phyloP scores from a whole-genome alignment of 768 basidiomycete species.

The Boletus rex-veris region DNA sequence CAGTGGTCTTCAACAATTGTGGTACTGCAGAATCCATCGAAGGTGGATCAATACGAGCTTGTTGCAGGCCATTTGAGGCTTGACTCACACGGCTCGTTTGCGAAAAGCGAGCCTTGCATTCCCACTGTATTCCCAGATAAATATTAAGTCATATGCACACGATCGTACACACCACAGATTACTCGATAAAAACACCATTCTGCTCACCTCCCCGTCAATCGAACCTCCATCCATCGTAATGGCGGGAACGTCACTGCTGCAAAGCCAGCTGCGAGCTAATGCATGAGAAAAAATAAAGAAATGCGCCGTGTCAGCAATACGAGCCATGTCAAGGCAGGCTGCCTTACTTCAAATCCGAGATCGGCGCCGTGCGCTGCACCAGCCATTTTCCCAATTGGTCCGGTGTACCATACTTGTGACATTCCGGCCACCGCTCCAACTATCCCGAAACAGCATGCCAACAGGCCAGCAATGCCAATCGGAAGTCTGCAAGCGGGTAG shows the following conservation, averaged over 20 bases:
- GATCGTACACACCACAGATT: not conserved
- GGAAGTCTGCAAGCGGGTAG: conserved; percentile 35
- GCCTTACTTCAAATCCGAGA: conserved; percentile 49
- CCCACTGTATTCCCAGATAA: too few relatives aligned
- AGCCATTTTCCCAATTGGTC: conserved; percentile 43
- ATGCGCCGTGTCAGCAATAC: not conserved
- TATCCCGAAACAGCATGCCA: conserved; percentile 45
- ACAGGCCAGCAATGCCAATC: conserved; percentile 44
- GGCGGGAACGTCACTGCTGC: conserved; percentile 45
- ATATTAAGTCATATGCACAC: too few relatives aligned
- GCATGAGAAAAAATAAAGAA: not conserved
- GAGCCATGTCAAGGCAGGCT: too few relatives aligned
- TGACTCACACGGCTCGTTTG: too few relatives aligned
- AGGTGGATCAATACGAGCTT: too few relatives aligned
- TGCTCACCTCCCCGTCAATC: conserved; percentile 36
- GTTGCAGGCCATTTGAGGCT: too few relatives aligned
- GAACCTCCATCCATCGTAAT: conserved; percentile 49
- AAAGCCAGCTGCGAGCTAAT: conserved; percentile 43
- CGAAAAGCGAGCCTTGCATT: too few relatives aligned
- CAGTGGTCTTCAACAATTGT: too few relatives aligned
- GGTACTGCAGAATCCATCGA: too few relatives aligned
- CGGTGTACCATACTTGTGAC: conserved; percentile 52
- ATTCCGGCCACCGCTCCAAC: conserved; percentile 50
- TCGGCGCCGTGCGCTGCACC: conserved; percentile 45
- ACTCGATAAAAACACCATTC: not conserved